phyloP scores from a whole-genome alignment of 2,329 filamentous ascomycete genomes.

The Neofusicoccum kwambonambiense region DNA sequence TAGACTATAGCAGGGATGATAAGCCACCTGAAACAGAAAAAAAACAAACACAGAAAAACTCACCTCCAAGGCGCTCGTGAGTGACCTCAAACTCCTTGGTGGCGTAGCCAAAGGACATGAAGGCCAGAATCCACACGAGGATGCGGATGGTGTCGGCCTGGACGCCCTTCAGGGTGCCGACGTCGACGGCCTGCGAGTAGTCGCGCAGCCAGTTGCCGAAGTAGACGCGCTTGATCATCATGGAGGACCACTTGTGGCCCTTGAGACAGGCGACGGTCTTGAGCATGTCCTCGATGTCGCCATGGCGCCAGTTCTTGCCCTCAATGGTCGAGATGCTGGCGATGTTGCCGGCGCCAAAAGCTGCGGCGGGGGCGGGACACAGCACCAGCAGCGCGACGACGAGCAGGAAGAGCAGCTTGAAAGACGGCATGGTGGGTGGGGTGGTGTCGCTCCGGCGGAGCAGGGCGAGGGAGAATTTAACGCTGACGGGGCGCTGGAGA shows the following conservation, averaged over 20 bases:
- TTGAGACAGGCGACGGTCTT: constrained; percentile 47
- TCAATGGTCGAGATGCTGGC: constrained; percentile 43
- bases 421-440: constrained; percentile 31
- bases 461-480: not conserved
- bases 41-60: constrained; percentile 31
- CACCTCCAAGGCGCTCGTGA: constrained; percentile 47
- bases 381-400: constrained; percentile 37
- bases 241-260: constrained; percentile 44
- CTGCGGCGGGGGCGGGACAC: constrained; percentile 35
- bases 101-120: constrained; percentile 58
- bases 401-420: constrained; percentile 36
- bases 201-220: constrained; percentile 51
- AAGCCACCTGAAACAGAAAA: not conserved
- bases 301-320: constrained; percentile 53
- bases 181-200: constrained; percentile 56
- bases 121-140: constrained; percentile 55
- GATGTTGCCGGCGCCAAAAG: constrained; percentile 52
- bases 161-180: constrained; percentile 53
- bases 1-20: constrained; percentile 25
- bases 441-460: not conserved
- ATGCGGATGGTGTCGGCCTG: constrained; percentile 55
- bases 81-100: constrained; percentile 59
- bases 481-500: not conserved
- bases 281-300: constrained; percentile 53
- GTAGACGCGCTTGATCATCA: constrained; percentile 48